phyloP scores from a whole-genome alignment of 305 asterid genomes.

The Stenogyne calaminthoides region DNA sequence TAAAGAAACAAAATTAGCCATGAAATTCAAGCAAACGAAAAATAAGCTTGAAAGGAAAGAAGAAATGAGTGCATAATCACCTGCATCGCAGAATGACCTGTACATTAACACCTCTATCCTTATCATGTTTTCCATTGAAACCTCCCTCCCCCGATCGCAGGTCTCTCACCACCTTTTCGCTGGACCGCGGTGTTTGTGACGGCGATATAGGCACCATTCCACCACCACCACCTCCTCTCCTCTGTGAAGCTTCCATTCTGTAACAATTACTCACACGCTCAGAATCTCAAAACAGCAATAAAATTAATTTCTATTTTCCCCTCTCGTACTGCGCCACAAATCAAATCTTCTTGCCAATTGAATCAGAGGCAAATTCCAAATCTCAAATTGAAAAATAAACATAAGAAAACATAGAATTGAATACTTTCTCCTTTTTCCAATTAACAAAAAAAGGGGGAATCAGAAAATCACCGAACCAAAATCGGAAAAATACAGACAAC shows the following conservation, averaged over 20 bases:
- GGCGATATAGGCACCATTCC: conserved; percentile 74
- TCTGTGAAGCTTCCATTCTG: conserved; percentile 58
- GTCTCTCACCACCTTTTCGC: conserved; percentile 75
- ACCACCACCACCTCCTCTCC: conserved; percentile 63
- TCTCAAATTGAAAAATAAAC: background rate
- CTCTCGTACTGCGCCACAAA: conserved; percentile 16
- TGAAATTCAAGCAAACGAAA: background rate
- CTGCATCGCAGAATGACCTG: conserved; percentile 96
- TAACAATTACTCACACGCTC: conserved; percentile 20
- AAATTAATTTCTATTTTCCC: background rate
- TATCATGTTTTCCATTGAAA: conserved; percentile 76
- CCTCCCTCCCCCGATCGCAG: conserved; percentile 86
- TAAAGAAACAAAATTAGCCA: background rate
- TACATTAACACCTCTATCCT: conserved; percentile 93
- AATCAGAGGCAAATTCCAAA: conserved; percentile 27
- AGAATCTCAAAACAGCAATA: conserved; percentile 35
- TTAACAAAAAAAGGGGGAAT: background rate
- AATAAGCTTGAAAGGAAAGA: background rate
- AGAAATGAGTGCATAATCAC: conserved; percentile 31
- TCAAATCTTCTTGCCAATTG: conserved; percentile 30
- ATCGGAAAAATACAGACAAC: background rate
- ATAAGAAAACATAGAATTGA: background rate
- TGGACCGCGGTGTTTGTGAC: conserved; percentile 80
- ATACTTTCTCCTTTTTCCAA: background rate
- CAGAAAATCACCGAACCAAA: background rate